Evolutionary conservation across 306 rosid species (phyloP).

Genomic region (Trifolium dubium): DNA sequence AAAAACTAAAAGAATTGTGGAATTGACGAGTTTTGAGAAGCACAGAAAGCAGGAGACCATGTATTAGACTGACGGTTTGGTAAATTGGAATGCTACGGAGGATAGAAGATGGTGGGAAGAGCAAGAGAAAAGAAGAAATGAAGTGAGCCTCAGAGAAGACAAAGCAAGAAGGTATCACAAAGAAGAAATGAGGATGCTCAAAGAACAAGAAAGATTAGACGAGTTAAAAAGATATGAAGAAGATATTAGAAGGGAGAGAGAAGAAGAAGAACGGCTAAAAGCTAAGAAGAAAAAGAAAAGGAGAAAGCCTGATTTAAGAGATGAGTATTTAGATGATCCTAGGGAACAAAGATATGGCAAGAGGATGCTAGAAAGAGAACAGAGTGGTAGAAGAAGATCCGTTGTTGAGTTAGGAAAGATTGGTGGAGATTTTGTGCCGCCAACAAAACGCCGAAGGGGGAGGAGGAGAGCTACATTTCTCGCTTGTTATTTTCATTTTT

Average conservation of each 20-base stretch:
- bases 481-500: conserved; percentile 35
- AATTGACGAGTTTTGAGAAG: conserved; percentile 72
- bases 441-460: conserved; percentile 95
- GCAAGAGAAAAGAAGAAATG: conserved; percentile 72
- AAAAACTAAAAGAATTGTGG: conserved; percentile 91
- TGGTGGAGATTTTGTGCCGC: conserved; percentile 56
- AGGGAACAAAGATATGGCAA: conserved; percentile 70
- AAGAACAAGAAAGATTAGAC: conserved; percentile 69
- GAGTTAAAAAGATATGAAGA: conserved; percentile 77
- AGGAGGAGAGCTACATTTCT: conserved; percentile 69
- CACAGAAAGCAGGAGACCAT: conserved; percentile 60
- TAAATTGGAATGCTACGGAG: conserved; percentile 63
- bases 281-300: conserved; percentile 84
- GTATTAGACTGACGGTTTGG: conserved; percentile 50
- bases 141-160: conserved; percentile 64
- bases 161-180: conserved; percentile 61
- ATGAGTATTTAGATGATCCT: conserved; percentile 73
- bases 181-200: conserved; percentile 65
- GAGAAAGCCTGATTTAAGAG: conserved; percentile 62
- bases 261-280: conserved; percentile 84
- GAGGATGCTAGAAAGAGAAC: conserved; percentile 73
- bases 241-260: conserved; percentile 80
- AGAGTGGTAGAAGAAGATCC: conserved; percentile 68
- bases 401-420: conserved; percentile 69
- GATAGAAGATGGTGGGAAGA: conserved; percentile 79